phyloP scores from a whole-genome alignment of 2,329 filamentous ascomycete species.

The Colletotrichum sp. region DNA sequence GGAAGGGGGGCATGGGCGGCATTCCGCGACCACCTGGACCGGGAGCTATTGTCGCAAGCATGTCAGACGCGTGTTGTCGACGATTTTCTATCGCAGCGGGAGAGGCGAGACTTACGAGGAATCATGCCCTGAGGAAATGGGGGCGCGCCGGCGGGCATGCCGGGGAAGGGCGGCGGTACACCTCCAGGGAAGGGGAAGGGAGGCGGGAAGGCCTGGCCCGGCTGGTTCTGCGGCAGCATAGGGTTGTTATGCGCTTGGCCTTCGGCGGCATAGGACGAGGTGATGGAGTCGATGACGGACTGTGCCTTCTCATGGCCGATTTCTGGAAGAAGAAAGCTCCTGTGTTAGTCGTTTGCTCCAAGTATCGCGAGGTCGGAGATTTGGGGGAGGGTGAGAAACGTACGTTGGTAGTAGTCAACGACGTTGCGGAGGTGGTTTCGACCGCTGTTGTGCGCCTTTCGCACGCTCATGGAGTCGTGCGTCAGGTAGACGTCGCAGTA shows the following conservation, averaged over 20 bases:
- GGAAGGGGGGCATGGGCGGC: slow-evolving; percentile 49
- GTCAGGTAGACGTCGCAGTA: slow-evolving; percentile 99
- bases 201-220: slow-evolving; percentile 55
- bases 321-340: slow-evolving; percentile 56
- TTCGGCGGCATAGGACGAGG: slow-evolving; percentile 91
- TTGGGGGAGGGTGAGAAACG: slow-evolving; percentile 27
- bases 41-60: slow-evolving; percentile 46
- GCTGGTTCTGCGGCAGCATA: slow-evolving; percentile 76
- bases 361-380: background rate
- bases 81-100: background rate
- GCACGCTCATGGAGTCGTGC: slow-evolving; percentile 99
- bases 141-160: slow-evolving; percentile 46
- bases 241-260: slow-evolving; percentile 87
- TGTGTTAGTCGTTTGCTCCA: slow-evolving; percentile 6
- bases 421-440: slow-evolving; percentile 98
- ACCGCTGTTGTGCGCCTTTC: slow-evolving; percentile 96
- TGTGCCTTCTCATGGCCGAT: slow-evolving; percentile 99
- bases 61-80: background rate
- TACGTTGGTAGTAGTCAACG: slow-evolving; percentile 97
- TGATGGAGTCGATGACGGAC: slow-evolving; percentile 97
- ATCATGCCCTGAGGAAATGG: slow-evolving; percentile 46
- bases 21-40: slow-evolving; percentile 54
- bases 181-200: slow-evolving; percentile 69
- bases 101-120: slow-evolving; percentile 54
- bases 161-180: slow-evolving; percentile 64